Conservation (phyloP, 2,329 filamentous ascomycete genomes). For the Monilinia vaccinii-corymbosi region DNA sequence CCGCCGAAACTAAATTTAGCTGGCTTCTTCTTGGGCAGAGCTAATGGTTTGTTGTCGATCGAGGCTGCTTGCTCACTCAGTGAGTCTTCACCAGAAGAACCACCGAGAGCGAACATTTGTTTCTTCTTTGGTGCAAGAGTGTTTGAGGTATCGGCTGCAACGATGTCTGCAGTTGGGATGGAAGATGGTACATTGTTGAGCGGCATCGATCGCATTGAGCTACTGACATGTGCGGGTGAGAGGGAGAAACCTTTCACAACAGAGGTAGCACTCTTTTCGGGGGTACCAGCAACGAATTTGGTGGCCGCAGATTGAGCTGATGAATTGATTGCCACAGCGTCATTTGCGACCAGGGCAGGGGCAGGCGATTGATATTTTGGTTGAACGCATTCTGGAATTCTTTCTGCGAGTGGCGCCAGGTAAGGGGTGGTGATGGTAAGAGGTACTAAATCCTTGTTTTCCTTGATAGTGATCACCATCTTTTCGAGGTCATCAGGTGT, state of each 20-base stretch:
- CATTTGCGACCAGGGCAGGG: conserved; percentile 27
- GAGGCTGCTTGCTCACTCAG: conserved; percentile 28
- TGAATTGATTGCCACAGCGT: conserved; percentile 22
- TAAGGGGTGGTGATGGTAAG: conserved; percentile 34
- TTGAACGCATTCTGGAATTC: not conserved
- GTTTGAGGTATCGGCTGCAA: conserved; percentile 37
- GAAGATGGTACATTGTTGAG: conserved; percentile 30
- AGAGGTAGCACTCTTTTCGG: conserved; percentile 40
- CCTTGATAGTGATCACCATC: conserved; percentile 86
- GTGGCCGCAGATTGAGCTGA: conserved; percentile 32
- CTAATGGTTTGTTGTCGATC: conserved; percentile 20
- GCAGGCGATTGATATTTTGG: conserved; percentile 42
- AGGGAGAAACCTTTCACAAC: conserved; percentile 87
- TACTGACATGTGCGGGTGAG: conserved; percentile 64
- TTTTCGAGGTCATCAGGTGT: conserved; percentile 89
- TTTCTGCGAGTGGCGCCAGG: conserved; percentile 32
- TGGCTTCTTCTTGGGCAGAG: conserved; percentile 40
- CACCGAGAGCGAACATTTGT: conserved; percentile 43
- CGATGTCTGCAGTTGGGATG: conserved; percentile 44
- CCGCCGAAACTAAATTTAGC: conserved; percentile 65
- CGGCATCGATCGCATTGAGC: conserved; percentile 48
- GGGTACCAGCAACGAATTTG: conserved; percentile 26
- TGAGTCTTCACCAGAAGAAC: conserved; percentile 31
- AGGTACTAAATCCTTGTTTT: conserved; percentile 61
- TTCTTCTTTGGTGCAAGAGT: conserved; percentile 57